Percentiles rank a stretch among this genome's conserved stretches.
These are phyloP conservation scores for Sordariomycetes sp. DNA, from an alignment of 2,329 filamentous ascomycete species.

Conservation along the genomic window DNA sequence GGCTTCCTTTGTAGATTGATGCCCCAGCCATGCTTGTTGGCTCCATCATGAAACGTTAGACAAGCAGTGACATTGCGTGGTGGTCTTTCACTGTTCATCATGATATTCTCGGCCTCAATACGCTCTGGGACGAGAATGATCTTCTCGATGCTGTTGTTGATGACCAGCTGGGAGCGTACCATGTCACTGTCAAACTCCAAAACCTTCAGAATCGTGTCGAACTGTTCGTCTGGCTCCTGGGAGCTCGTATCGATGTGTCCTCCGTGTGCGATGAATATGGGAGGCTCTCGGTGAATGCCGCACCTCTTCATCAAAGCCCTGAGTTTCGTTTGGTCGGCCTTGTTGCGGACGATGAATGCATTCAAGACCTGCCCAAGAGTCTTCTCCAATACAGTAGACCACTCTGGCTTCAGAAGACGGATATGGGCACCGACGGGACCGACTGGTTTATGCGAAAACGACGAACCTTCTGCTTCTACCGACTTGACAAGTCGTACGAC, in stretches of 20 bases:
- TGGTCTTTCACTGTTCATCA: constrained; percentile 50
- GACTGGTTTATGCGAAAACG: constrained; percentile 65
- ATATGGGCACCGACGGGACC: constrained; percentile 78
- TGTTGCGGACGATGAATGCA: constrained; percentile 73
- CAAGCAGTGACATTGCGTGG: constrained; percentile 66
- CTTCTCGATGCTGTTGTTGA: constrained; percentile 76
- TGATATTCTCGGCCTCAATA: constrained; percentile 56
- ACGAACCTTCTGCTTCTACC: constrained; percentile 55
- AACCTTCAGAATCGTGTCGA: constrained; percentile 71
- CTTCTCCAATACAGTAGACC: constrained; percentile 75
- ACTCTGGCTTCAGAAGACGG: constrained; percentile 67
- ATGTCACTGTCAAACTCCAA: constrained; percentile 74
- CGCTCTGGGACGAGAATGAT: constrained; percentile 66
- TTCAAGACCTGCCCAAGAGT: constrained; percentile 61
- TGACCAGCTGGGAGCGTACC: constrained; percentile 74
- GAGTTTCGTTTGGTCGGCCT: constrained; percentile 64
- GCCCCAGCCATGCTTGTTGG: constrained; percentile 36
- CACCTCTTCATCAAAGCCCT: constrained; percentile 52
- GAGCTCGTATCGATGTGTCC: constrained; percentile 21
- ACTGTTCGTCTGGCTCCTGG: constrained; percentile 62
- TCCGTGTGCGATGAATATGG: constrained; percentile 27
- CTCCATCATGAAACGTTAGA: constrained; percentile 57
- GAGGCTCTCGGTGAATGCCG: constrained; percentile 38
- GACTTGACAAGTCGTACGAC: constrained; percentile 55
- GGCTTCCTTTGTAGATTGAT: too few relatives aligned